Conservation (phyloP, 179 eudicot genomes). For the Monotropa hypopitys region DNA sequence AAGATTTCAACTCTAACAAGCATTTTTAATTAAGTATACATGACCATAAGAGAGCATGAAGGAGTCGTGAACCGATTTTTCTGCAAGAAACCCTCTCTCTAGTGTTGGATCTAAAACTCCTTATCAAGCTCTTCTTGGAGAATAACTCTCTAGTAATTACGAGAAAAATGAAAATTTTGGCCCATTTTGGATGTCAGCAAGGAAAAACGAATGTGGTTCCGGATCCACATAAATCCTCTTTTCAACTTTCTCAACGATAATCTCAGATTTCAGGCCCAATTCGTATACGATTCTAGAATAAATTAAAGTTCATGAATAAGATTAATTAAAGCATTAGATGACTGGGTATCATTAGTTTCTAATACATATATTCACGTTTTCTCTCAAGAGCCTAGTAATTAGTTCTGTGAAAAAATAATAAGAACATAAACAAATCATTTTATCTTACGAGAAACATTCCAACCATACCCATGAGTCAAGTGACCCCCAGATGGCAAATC, state of each 20-base stretch:
- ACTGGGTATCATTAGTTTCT: too few relatives aligned
- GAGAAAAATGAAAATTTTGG: neutral
- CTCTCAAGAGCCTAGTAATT: neutral
- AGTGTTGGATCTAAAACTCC: neutral
- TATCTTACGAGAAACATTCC: neutral
- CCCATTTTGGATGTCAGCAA: neutral
- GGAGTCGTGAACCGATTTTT: too few relatives aligned
- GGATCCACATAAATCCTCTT: neutral
- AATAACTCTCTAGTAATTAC: neutral
- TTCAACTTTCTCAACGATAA: too few relatives aligned
- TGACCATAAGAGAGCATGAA: too few relatives aligned
- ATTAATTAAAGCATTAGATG: too few relatives aligned
- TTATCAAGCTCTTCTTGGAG: neutral
- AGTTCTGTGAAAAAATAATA: too few relatives aligned
- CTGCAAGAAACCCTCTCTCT: neutral
- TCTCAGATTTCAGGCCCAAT: too few relatives aligned
- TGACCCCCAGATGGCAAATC: constrained; percentile 87
- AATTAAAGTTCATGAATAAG: too few relatives aligned
- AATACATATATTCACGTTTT: neutral
- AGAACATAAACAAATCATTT: neutral
- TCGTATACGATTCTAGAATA: too few relatives aligned
- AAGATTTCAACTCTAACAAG: too few relatives aligned
- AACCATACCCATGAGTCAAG: constrained; percentile 64
- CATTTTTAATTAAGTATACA: too few relatives aligned
- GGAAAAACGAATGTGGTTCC: neutral